Base-by-base conservation (phyloP, 768 basidiomycete genomes). In the Lactarius hengduanensis region DNA sequence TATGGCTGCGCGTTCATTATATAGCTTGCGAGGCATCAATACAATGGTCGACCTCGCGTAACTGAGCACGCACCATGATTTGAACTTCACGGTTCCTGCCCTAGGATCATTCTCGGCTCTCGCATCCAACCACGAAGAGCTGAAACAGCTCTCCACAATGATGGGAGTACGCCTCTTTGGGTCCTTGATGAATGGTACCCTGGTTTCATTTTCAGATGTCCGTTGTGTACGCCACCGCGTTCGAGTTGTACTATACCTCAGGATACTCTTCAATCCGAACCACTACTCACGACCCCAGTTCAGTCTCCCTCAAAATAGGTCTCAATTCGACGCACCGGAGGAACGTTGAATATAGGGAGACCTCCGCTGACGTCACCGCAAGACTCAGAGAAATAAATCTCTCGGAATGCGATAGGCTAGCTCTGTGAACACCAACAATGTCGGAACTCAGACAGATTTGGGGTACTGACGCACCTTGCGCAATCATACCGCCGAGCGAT, bases 401-500 rank as follows among this genome's bases (percentile, higher is more conserved):
- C 15, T 88, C 76, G 0, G 86, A 36, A 92, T 87, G 28, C 82
- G 81, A 54, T 73, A 79, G 0, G 91, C 85, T 3, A 94, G 79
- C 71, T 94, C 92, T 92, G 47, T 26, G 26, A 26, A 26, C 26
- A 26, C 20, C 3, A 16, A 20, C 8, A n/a, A 58, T 7, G 61
- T 58, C 15, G 59, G 22, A 50, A 34, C 58, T 28, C n/a, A 30
- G 50, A 45, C 43, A 22, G 15, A 57, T n/a, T 4, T 11, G 4
- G 34, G 20, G 16, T 32, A 20, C 43, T 6, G 26, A 43, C 69
- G 15, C 65, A 88, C 89, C 88, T 77, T 90, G 89, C 0, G 90
- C 85, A 59, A 92, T 91, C 92, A 93, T 94, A 5, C 92, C 92
- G 2, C 92, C 92, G 6, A 94, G 2, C 28, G 28, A 28, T 28